Percentiles rank a stretch among this genome's conserved stretches.
Evolutionary conservation across 306 rosid genomes (phyloP).

Genomic region (Glycyrrhiza uralensis): DNA sequence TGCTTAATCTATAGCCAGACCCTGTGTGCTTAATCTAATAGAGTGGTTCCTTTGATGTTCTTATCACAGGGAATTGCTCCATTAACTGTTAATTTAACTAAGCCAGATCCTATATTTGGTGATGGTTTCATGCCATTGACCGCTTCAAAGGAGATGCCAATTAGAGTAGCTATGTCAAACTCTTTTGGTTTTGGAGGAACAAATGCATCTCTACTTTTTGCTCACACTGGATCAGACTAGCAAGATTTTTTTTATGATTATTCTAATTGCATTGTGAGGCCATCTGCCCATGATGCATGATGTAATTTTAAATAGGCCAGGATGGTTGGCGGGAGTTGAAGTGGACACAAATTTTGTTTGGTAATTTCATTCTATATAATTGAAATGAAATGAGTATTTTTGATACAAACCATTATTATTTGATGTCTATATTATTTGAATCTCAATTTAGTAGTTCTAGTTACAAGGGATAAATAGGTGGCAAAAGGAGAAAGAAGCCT

Average conservation of each 20-base stretch:
- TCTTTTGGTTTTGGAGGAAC: constrained; percentile 98
- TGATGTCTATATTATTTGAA: not conserved
- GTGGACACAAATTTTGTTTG: not conserved
- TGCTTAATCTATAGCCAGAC: constrained; percentile 17
- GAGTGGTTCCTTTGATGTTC: constrained; percentile 9
- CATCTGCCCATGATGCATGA: not conserved
- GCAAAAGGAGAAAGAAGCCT: too few species aligned
- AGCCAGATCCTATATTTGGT: constrained; percentile 77
- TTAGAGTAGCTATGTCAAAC: constrained; percentile 76
- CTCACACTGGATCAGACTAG: constrained; percentile 41
- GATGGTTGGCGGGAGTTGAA: not conserved
- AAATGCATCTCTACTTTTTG: constrained; percentile 79
- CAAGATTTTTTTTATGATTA: not conserved
- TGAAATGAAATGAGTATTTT: not conserved
- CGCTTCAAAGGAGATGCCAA: constrained; percentile 58
- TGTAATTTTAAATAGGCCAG: not conserved
- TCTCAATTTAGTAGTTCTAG: not conserved
- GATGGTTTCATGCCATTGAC: constrained; percentile 67
- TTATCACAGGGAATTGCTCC: constrained; percentile 80
- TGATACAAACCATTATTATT: not conserved
- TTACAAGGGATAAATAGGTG: not conserved
- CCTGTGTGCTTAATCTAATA: not conserved
- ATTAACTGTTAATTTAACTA: constrained; percentile 74
- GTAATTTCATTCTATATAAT: not conserved
- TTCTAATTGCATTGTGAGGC: not conserved